Conservation (phyloP, 257 asterid genomes). For the Verbena officinalis region DNA sequence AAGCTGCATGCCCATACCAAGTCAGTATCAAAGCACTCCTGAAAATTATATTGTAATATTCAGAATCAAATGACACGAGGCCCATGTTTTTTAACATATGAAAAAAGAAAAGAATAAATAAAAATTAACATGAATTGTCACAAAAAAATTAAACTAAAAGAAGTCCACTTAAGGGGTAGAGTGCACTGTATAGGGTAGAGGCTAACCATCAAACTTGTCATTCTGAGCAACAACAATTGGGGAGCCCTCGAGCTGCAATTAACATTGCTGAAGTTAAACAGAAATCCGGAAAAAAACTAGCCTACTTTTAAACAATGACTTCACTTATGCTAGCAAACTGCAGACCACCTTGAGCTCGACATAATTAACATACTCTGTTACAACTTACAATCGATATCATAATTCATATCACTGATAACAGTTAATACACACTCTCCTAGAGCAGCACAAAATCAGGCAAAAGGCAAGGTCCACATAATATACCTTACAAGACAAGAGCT, state of each 20-base stretch:
- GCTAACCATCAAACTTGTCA: constrained; percentile 85
- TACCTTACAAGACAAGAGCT: constrained; percentile 95
- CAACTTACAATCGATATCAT: no score
- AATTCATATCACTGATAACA: neutral
- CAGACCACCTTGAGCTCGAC: neutral
- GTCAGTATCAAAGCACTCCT: constrained; percentile 97
- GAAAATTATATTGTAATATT: constrained; percentile 60
- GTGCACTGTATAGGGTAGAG: constrained; percentile 15
- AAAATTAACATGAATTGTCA: neutral
- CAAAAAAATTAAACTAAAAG: neutral
- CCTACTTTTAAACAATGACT: neutral
- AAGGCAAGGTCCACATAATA: neutral
- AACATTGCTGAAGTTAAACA: constrained; percentile 15
- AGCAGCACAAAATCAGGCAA: neutral
- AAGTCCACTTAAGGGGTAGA: constrained; percentile 4
- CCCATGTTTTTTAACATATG: constrained; percentile 21
- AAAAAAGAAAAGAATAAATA: neutral
- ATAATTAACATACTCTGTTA: constrained; percentile 5
- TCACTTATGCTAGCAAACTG: neutral
- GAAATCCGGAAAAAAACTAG: neutral
- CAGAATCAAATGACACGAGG: constrained; percentile 46
- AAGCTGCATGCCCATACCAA: constrained; percentile 99
- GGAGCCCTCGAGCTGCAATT: constrained; percentile 84
- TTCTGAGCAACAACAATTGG: constrained; percentile 89
- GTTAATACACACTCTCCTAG: neutral